Evolutionary conservation across 176 grass and related monocot genomes (phyloP), one percentile per base, ranked within the genome.

Genomic region (Eleusine coracana): DNA sequence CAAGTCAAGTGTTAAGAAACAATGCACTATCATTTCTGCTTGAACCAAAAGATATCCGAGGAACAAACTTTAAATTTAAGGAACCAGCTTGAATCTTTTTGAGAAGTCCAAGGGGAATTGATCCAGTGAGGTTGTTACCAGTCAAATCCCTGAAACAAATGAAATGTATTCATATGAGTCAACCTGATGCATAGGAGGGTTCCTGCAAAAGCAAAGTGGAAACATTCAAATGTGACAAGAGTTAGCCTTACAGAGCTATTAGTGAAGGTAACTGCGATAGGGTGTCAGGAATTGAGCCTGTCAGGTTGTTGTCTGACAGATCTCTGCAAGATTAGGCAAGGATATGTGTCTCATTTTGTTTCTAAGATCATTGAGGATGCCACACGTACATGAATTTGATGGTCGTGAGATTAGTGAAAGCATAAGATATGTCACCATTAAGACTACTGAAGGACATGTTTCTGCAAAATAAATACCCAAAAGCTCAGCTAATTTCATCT

Each of bases 331-430:
- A 56, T 1, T 3, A 0, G 20, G 55, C 17, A 3, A 69, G 39
- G 20, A 63, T 38, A 60, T 40, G 11, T 23, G 25, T 16, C 12
- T 25, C 13, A 69, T 71, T 46, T 56, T 71, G 10, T 27, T 49
- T 15, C 40, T 25, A 25, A 25, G 25, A 25, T 25, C 25, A 25
- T 25, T 25, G 25, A 25, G 25, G 25, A 25, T 7, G 5, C 90
- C 90, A 90, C 39, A 80, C 78, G 55, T 83, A 95, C 93, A 92
- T 36, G n/a, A 50, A 66, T 54, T 92, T 66, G n/a, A 95, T 3
- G 28, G 45, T 66, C 44, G 62, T 88, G 40, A 95, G 82, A 31
- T 85, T 88, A 31, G 82, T 79, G 68, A 95, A 88, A 71, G 50
- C 58, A 12, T 74, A 64, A 9, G 90, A 51, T 77, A 95, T 90